Conservation (phyloP, 208 protist species). For the Endotrypanum monterogeii region DNA sequence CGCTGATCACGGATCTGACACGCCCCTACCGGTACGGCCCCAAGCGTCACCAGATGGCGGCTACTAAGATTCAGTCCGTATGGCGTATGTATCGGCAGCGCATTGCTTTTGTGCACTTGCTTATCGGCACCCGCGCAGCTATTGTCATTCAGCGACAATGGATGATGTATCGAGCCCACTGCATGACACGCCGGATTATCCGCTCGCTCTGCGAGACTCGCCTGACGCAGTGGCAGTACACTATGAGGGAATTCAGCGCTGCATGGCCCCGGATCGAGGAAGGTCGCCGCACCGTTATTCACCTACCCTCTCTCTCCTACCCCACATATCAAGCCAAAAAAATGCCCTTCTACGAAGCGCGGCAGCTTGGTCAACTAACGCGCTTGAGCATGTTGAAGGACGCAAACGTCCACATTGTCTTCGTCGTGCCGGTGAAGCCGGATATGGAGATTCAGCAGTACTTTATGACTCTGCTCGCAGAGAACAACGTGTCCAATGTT, state of each 20-base stretch:
- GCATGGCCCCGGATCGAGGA: constrained; percentile 73
- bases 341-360: constrained; percentile 77
- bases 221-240: constrained; percentile 71
- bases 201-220: constrained; percentile 55
- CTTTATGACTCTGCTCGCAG: constrained; percentile 71
- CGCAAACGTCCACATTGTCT: constrained; percentile 78
- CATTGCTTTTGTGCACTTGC: constrained; percentile 78
- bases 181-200: constrained; percentile 68
- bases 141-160: constrained; percentile 86
- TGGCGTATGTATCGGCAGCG: constrained; percentile 89
- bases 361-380: constrained; percentile 83
- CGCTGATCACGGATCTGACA: constrained; percentile 46
- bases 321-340: constrained; percentile 75
- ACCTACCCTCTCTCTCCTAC: constrained; percentile 88
- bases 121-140: constrained; percentile 78
- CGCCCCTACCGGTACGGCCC: constrained; percentile 67
- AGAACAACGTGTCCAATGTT: constrained; percentile 59
- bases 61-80: constrained; percentile 87
- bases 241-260: constrained; percentile 79
- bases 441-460: constrained; percentile 83
- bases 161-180: constrained; percentile 77
- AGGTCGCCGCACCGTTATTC: constrained; percentile 66
- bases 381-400: constrained; percentile 81
- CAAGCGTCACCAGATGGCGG: constrained; percentile 69
- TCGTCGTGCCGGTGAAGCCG: constrained; percentile 76